Percentiles rank a stretch among this genome's conserved stretches.
Evolutionary conservation across 2,329 filamentous ascomycete species (phyloP).

Genomic region (Fusarium staphyleae): DNA sequence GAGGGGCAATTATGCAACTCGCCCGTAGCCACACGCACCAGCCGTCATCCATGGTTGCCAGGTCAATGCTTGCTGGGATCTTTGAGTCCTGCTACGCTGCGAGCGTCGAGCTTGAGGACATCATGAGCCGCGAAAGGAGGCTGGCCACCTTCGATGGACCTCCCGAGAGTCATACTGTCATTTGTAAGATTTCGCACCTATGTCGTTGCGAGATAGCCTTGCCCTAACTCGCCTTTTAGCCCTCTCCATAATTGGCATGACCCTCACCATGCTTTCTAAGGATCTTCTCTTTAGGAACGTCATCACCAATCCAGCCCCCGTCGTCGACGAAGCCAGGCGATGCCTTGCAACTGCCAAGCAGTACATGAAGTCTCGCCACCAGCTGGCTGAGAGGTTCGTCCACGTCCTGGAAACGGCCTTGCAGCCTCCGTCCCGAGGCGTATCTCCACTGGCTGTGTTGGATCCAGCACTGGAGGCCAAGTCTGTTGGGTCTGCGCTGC

Average conservation of each 20-base stretch:
- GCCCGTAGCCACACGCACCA: constrained; percentile 8
- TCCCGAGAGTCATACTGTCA: constrained; percentile 31
- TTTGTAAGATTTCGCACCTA: constrained; percentile 23
- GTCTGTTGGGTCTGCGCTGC: constrained; percentile 6
- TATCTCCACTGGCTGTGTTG: constrained; percentile 19
- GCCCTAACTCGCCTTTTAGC: constrained; percentile 19
- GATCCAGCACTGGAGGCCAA: constrained; percentile 34
- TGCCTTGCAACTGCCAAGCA: constrained; percentile 36
- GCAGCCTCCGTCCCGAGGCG: constrained; percentile 23
- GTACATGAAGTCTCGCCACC: constrained; percentile 18
- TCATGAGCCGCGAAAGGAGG: constrained; percentile 33
- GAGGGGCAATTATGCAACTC: constrained; percentile 36
- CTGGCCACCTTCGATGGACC: constrained; percentile 31
- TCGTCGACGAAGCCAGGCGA: constrained; percentile 30
- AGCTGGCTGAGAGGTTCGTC: constrained; percentile 27
- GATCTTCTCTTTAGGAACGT: constrained; percentile 33
- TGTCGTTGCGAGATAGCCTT: accelerated
- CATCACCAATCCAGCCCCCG: constrained; percentile 24
- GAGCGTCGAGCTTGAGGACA: constrained; percentile 36
- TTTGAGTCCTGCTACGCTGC: constrained; percentile 34
- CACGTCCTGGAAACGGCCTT: constrained; percentile 27
- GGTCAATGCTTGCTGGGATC: constrained; percentile 28
- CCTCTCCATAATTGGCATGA: constrained; percentile 37
- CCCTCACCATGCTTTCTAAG: constrained; percentile 34
- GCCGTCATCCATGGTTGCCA: constrained; percentile 22